Conservation (phyloP, 1,139 yeast species). For the Hyphopichia burtonii region DNA sequence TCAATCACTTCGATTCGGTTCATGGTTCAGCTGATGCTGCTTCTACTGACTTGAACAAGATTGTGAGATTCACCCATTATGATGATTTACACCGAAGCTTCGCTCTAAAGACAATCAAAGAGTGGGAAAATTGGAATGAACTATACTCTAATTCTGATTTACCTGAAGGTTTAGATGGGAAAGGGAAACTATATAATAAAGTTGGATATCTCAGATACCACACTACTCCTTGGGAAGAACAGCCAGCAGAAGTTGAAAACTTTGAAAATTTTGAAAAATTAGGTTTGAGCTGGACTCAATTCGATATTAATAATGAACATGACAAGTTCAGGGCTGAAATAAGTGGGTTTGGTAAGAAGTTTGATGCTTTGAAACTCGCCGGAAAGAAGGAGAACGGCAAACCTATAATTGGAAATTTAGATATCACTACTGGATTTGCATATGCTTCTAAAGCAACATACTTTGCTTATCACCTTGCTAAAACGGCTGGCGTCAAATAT, state of each 20-base stretch:
- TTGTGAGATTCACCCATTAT: slow-evolving; percentile 14
- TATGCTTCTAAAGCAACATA: slow-evolving; percentile 34
- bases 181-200: slow-evolving; percentile 1
- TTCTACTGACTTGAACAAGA: slow-evolving; percentile 15
- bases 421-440: slow-evolving; percentile 34
- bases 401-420: slow-evolving; percentile 23
- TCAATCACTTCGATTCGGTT: not conserved
- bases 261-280: slow-evolving; percentile 20
- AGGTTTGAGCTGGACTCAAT: slow-evolving; percentile 26
- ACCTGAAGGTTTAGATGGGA: not conserved
- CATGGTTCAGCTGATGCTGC: slow-evolving; percentile 16
- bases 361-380: slow-evolving; percentile 20
- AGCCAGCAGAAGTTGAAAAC: slow-evolving; percentile 18
- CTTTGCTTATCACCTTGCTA: slow-evolving; percentile 23
- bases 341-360: slow-evolving; percentile 15
- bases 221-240: slow-evolving; percentile 12
- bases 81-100: slow-evolving; percentile 13
- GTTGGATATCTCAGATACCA: slow-evolving; percentile 14
- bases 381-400: slow-evolving; percentile 10
- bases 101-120: slow-evolving; percentile 13
- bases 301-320: slow-evolving; percentile 20
- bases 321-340: slow-evolving; percentile 25
- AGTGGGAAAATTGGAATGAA: slow-evolving; percentile 13
- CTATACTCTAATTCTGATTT: not conserved
- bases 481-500: slow-evolving; percentile 28